A percentile compares a stretch with the other conserved stretches of the same genome.
These are phyloP conservation scores for Aphanomyces astaci DNA, from an alignment of 352 stramenopile species.

Conservation along the genomic window DNA sequence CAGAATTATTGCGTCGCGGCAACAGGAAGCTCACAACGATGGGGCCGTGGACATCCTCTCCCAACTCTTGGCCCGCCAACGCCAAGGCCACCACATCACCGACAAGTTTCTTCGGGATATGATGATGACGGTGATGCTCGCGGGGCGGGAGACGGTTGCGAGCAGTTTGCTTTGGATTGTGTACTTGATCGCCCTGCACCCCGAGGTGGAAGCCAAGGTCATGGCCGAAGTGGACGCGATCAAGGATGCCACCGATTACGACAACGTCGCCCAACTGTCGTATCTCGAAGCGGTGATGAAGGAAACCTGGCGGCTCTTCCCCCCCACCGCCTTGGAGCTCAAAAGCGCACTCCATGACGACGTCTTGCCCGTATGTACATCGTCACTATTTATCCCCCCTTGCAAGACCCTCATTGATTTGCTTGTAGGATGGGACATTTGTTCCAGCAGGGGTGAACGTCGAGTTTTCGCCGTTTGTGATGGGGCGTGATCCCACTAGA, in stretches of 20 bases:
- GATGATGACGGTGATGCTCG: constrained; percentile 40
- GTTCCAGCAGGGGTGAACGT: constrained; percentile 52
- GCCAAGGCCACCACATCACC: not conserved
- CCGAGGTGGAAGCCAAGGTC: constrained; percentile 26
- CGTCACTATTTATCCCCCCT: too few species aligned
- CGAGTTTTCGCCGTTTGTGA: constrained; percentile 67
- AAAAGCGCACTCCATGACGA: constrained; percentile 59
- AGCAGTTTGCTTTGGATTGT: constrained; percentile 36
- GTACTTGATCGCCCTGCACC: constrained; percentile 33
- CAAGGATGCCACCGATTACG: constrained; percentile 26
- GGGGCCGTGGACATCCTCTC: constrained; percentile 10
- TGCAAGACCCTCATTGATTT: not conserved
- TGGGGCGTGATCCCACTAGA: constrained; percentile 45
- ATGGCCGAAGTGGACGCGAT: constrained; percentile 24
- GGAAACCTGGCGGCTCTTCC: constrained; percentile 66
- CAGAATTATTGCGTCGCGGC: not conserved
- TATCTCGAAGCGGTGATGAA: constrained; percentile 65
- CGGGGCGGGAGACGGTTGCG: constrained; percentile 38
- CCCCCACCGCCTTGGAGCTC: constrained; percentile 64
- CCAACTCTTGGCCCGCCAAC: constrained; percentile 14
- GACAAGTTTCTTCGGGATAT: constrained; percentile 34
- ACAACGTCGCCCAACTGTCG: constrained; percentile 47
- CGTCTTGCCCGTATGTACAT: constrained; percentile 33
- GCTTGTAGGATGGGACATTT: constrained; percentile 51
- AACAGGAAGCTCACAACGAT: not conserved